These are phyloP conservation scores for Dioscorea cayenensis DNA, from an alignment of 116 monocot genomes.

Conservation along the genomic window DNA sequence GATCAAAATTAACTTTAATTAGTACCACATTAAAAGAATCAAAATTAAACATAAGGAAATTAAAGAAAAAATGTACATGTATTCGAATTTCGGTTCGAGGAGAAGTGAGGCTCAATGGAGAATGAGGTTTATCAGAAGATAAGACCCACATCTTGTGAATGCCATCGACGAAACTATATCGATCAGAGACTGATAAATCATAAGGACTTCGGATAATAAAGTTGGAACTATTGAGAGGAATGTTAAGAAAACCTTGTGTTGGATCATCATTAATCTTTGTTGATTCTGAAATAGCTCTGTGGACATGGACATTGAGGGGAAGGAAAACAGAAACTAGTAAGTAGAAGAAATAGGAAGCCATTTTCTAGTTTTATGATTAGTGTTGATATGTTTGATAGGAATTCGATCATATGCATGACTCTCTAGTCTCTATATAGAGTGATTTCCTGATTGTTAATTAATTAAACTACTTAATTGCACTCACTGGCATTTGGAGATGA, in stretches of 20 bases:
- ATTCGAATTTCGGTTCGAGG: constrained; percentile 1
- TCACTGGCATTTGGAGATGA: too few relatives aligned
- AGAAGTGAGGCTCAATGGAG: not conserved
- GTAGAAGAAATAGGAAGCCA: too few relatives aligned
- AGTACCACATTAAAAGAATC: too few relatives aligned
- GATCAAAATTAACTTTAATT: too few relatives aligned
- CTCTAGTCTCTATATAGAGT: too few relatives aligned
- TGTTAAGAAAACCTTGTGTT: not conserved
- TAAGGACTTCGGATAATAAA: not conserved
- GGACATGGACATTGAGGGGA: not conserved
- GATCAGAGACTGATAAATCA: not conserved
- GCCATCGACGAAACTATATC: not conserved
- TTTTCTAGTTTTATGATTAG: too few relatives aligned
- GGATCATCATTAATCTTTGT: not conserved
- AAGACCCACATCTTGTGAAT: not conserved
- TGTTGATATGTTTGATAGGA: too few relatives aligned
- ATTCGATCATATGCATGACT: too few relatives aligned
- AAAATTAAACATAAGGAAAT: not conserved
- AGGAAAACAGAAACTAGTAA: not conserved
- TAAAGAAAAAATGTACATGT: not conserved
- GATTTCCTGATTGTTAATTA: too few relatives aligned
- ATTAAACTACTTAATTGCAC: too few relatives aligned
- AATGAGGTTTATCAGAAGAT: not conserved
- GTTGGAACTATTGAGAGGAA: not conserved
- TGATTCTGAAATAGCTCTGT: not conserved